phyloP scores from a whole-genome alignment of 2,329 filamentous ascomycete genomes.

The Fusarium sarcochroum region DNA sequence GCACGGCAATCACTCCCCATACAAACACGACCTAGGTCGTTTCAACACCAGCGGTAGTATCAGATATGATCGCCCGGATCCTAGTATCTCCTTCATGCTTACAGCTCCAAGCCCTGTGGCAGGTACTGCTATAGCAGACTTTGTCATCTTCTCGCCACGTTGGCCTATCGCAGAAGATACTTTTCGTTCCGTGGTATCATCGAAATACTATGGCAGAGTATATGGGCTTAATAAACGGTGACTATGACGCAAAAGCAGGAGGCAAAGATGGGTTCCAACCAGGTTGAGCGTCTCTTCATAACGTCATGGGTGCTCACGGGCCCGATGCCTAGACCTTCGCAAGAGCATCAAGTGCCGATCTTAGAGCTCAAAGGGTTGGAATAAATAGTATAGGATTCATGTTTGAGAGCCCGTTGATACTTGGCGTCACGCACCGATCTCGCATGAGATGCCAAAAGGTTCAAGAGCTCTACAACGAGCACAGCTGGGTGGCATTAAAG shows the following conservation, averaged over 20 bases:
- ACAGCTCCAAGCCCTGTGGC: constrained; percentile 71
- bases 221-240: constrained; percentile 70
- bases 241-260: constrained; percentile 72
- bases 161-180: constrained; percentile 79
- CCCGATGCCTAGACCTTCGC: constrained; percentile 70
- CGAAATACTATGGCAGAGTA: constrained; percentile 76
- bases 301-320: constrained; percentile 77
- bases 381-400: constrained; percentile 76
- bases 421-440: constrained; percentile 80
- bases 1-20: constrained; percentile 85
- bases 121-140: constrained; percentile 77
- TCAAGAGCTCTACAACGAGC: constrained; percentile 78
- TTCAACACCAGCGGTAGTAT: constrained; percentile 82
- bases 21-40: constrained; percentile 83
- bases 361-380: constrained; percentile 70
- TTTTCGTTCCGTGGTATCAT: constrained; percentile 79
- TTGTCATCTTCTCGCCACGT: constrained; percentile 79
- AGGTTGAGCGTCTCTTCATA: constrained; percentile 74
- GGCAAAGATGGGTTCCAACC: constrained; percentile 67
- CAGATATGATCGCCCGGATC: constrained; percentile 83
- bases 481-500: constrained; percentile 81
- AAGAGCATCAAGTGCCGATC: constrained; percentile 67
- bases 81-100: constrained; percentile 80
- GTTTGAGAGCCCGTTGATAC: constrained; percentile 78
- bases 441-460: constrained; percentile 69